A percentile compares a stretch with the other conserved stretches of the same genome.
phyloP scores from a whole-genome alignment of 495 filamentous ascomycete genomes.

The Astrothelium subdiscretum region DNA sequence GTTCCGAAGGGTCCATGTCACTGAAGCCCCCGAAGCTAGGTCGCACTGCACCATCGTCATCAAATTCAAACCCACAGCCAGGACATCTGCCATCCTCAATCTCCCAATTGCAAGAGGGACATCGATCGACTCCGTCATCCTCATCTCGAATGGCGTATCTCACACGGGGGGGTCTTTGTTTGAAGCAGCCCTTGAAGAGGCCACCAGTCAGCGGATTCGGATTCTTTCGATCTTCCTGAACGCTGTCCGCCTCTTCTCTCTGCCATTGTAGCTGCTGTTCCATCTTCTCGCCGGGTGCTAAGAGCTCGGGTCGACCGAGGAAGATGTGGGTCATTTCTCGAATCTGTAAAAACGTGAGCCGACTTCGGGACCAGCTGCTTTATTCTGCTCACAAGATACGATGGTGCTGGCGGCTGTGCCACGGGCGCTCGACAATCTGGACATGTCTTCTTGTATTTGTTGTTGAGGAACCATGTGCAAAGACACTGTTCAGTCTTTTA shows the following conservation, averaged over 20 bases:
- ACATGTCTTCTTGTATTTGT: conserved; percentile 53
- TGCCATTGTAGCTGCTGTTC: conserved; percentile 48
- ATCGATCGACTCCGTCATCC: conserved; percentile 52
- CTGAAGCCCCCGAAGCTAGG: conserved; percentile 21
- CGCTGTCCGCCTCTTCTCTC: conserved; percentile 40
- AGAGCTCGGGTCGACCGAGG: conserved; percentile 48
- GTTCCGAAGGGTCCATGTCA: conserved; percentile 25
- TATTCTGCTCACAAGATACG: conserved; percentile 46
- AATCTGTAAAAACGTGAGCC: conserved; percentile 35
- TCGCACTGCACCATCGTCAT: conserved; percentile 26
- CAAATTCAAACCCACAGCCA: conserved; percentile 42
- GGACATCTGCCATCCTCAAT: conserved; percentile 45
- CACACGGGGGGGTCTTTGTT: conserved; percentile 15
- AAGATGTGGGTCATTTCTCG: conserved; percentile 58
- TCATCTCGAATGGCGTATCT: conserved; percentile 38
- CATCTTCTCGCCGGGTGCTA: conserved; percentile 50
- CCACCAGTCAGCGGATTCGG: conserved; percentile 40
- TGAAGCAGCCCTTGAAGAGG: conserved; percentile 57
- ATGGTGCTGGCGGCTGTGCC: conserved; percentile 49
- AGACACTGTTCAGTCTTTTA: conserved; percentile 39
- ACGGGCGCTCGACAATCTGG: conserved; percentile 58
- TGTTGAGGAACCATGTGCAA: conserved; percentile 51
- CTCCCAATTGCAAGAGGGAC: conserved; percentile 55
- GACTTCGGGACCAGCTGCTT: neutral
- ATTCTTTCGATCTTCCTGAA: conserved; percentile 43